These are phyloP conservation scores for Sporothrix euskadiensis DNA, from an alignment of 2,329 filamentous ascomycete genomes.

Conservation along the genomic window DNA sequence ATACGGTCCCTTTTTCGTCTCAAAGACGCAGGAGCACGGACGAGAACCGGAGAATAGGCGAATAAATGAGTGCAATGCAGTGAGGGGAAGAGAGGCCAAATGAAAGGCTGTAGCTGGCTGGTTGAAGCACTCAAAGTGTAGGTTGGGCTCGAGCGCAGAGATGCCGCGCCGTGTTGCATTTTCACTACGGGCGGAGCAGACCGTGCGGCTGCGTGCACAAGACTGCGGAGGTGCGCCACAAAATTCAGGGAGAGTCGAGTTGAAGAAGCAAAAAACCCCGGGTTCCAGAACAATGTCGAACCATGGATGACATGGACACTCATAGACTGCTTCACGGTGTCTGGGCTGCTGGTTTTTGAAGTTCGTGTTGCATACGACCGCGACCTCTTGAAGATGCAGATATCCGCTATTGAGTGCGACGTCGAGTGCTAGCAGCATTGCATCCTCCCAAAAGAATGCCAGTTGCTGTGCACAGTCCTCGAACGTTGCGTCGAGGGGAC, in stretches of 20 bases:
- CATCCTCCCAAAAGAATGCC: not conserved
- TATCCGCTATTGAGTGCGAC: not conserved
- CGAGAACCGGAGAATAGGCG: not conserved
- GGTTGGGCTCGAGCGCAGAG: not conserved
- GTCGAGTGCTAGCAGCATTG: not conserved
- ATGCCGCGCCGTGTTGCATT: constrained; percentile 11
- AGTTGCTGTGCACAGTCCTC: not conserved
- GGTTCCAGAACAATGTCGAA: not conserved
- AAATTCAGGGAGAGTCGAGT: not conserved
- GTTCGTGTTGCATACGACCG: not conserved
- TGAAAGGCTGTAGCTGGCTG: not conserved
- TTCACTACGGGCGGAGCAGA: not conserved
- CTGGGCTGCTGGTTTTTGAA: not conserved
- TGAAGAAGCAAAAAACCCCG: not conserved
- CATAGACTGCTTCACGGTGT: not conserved
- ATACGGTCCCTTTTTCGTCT: not conserved
- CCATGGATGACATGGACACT: not conserved
- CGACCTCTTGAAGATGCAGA: not conserved
- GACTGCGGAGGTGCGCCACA: not conserved
- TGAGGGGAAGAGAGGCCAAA: not conserved
- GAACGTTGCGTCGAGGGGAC: not conserved
- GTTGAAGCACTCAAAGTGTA: no score
- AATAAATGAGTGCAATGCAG: not conserved
- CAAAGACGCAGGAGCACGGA: not conserved
- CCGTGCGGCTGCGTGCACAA: not conserved